Conservation (phyloP, 768 basidiomycete genomes). For the Termitomyces sp. region DNA sequence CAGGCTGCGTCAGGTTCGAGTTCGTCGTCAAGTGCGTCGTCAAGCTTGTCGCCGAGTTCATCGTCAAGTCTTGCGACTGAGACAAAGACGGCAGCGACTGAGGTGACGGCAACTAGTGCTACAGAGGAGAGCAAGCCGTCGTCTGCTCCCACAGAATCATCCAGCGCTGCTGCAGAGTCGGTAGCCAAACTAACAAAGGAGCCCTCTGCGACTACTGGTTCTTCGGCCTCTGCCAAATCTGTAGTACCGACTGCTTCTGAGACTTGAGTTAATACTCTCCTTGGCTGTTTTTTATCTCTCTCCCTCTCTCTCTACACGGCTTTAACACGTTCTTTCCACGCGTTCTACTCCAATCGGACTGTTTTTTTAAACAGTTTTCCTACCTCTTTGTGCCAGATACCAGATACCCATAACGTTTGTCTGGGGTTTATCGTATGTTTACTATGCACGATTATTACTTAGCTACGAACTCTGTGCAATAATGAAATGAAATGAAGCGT, state of each 20-base stretch:
- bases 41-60: background rate
- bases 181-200: background rate
- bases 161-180: background rate
- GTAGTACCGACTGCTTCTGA: background rate
- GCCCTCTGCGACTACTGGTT: background rate
- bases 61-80: background rate
- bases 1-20: background rate
- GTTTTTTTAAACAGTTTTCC: too few species aligned
- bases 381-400: background rate
- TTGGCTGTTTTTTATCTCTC: too few species aligned
- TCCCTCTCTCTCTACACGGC: too few species aligned
- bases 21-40: background rate
- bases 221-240: background rate
- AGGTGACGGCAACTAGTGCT: background rate
- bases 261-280: background rate
- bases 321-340: too few species aligned
- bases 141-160: background rate
- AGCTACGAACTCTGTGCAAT: background rate
- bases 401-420: background rate
- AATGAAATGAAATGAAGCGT: background rate
- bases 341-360: too few species aligned
- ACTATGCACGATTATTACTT: background rate
- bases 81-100: background rate
- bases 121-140: background rate
- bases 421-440: background rate